Percentiles rank a stretch among this genome's conserved stretches.
Conservation (phyloP, 1,139 yeast species). For the Lodderomyces beijingensis region DNA sequence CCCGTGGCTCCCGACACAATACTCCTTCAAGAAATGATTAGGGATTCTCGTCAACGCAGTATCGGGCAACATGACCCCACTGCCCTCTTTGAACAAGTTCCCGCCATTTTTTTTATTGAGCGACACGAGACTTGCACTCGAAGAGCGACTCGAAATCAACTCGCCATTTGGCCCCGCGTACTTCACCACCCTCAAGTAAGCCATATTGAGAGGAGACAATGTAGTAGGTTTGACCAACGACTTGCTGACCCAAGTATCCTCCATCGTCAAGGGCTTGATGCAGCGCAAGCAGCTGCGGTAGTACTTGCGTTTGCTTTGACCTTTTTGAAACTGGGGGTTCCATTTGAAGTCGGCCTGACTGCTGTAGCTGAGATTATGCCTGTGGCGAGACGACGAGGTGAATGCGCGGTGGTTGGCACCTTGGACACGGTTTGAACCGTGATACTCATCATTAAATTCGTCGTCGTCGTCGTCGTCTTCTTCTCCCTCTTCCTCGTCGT, state of each 20-base stretch:
- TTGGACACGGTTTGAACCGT: too few species aligned
- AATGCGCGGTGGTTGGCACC: too few species aligned
- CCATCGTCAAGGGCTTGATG: conserved; percentile 49
- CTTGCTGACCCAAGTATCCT: conserved; percentile 53
- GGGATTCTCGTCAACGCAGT: conserved; percentile 30
- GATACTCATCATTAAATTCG: too few species aligned
- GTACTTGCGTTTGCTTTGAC: conserved; percentile 39
- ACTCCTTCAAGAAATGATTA: conserved; percentile 38
- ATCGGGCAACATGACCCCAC: conserved; percentile 20
- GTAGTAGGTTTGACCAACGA: conserved; percentile 42
- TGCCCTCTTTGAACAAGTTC: conserved; percentile 6
- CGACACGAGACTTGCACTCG: conserved; percentile 24
- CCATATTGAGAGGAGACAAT: conserved; percentile 27
- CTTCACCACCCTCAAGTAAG: conserved; percentile 21
- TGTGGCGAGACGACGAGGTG: conserved; percentile 5
- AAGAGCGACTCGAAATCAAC: conserved; percentile 36
- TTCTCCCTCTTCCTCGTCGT: conserved; percentile 33
- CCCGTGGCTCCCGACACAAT: conserved; percentile 39
- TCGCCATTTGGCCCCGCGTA: conserved; percentile 13
- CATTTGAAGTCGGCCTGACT: conserved; percentile 32
- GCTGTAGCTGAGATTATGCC: conserved; percentile 3
- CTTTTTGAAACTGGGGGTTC: conserved; percentile 39
- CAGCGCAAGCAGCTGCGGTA: conserved; percentile 55
- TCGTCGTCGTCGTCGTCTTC: conserved; percentile 14
- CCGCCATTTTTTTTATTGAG: conserved; percentile 17